phyloP scores from a whole-genome alignment of 2,329 filamentous ascomycete species.

The Penicillium rolfsii region DNA sequence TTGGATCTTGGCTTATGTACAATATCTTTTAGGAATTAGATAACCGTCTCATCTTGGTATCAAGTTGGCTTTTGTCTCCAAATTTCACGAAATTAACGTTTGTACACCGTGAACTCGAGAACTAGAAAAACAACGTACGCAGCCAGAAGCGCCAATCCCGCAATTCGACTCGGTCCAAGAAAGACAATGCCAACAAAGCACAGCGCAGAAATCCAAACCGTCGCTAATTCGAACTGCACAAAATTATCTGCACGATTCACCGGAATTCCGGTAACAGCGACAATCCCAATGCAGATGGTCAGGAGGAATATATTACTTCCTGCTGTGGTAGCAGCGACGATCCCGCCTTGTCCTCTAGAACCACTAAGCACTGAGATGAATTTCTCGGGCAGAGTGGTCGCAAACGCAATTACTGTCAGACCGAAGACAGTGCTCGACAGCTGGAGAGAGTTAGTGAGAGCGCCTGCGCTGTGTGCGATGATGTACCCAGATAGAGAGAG shows the following conservation, averaged over 20 bases:
- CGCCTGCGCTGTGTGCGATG: constrained; percentile 50
- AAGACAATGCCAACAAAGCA: constrained; percentile 22
- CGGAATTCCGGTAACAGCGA: constrained; percentile 22
- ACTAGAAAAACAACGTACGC: constrained; percentile 41
- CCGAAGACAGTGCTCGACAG: constrained; percentile 55
- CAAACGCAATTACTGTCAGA: constrained; percentile 54
- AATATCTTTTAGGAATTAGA: background rate
- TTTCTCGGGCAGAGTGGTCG: constrained; percentile 60
- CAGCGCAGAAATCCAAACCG: constrained; percentile 27
- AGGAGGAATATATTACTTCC: constrained; percentile 61
- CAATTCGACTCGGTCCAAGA: constrained; percentile 14
- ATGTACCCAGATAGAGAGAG: constrained; percentile 55
- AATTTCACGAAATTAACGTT: background rate
- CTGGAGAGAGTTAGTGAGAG: constrained; percentile 46
- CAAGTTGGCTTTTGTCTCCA: background rate
- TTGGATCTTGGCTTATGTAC: no score
- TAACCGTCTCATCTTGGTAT: background rate
- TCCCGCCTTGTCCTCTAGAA: constrained; percentile 51
- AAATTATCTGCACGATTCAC: constrained; percentile 20
- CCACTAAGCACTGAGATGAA: constrained; percentile 56
- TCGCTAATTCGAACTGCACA: constrained; percentile 31
- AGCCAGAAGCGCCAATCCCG: constrained; percentile 35
- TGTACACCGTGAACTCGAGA: constrained; percentile 38
- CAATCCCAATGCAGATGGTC: constrained; percentile 51
- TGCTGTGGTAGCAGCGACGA: constrained; percentile 57